These are phyloP conservation scores for Closterium sp. DNA, from an alignment of 139 green algal genomes.

Conservation along the genomic window DNA sequence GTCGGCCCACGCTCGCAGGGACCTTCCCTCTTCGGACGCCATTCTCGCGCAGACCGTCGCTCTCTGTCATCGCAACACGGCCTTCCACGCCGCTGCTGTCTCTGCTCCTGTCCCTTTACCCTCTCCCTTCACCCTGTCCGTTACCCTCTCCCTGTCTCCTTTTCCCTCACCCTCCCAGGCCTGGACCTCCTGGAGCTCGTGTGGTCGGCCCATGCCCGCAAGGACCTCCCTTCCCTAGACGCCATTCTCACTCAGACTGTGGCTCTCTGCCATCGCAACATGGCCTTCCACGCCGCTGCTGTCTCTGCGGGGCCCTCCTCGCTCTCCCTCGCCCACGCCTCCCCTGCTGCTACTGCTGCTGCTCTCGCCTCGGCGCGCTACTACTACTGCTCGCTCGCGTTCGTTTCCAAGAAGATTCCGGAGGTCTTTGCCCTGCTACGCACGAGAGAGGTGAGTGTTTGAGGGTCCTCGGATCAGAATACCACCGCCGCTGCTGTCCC, in stretches of 20 bases:
- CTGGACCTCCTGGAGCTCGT: background rate
- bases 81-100: background rate
- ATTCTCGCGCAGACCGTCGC: background rate
- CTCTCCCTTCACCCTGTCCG: too few species aligned
- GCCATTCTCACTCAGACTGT: background rate
- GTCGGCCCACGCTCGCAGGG: background rate
- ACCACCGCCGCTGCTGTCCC: too few species aligned
- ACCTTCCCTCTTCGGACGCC: background rate
- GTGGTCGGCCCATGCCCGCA: background rate
- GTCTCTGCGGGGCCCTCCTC: background rate
- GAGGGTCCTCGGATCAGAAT: too few species aligned
- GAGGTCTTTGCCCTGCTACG: background rate
- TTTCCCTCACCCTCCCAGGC: background rate
- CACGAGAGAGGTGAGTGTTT: background rate
- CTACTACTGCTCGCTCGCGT: background rate
- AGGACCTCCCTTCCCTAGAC: background rate
- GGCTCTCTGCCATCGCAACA: background rate
- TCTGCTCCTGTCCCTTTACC: too few species aligned
- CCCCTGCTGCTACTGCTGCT: background rate
- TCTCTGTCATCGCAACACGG: background rate
- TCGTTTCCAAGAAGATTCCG: background rate
- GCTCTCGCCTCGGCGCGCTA: background rate
- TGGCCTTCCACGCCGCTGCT: background rate
- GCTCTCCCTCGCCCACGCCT: background rate
- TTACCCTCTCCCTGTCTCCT: too few species aligned